Percentiles rank a stretch among this genome's conserved stretches.
Conservation (phyloP, 225 moss, liverwort and hornwort species). For the Polytrichum formosum region DNA sequence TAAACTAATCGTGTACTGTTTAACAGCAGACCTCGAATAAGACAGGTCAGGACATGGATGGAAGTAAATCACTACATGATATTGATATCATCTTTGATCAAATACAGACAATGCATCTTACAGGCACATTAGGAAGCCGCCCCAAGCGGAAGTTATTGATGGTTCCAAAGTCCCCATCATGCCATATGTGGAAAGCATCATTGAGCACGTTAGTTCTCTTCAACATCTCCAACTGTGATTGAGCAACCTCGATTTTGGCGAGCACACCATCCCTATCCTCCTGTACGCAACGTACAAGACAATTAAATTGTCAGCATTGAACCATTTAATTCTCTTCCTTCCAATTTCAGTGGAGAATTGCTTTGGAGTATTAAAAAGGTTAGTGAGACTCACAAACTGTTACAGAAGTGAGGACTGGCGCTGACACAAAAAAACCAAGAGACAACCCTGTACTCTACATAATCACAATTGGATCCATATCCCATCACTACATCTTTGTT, state of each 20-base stretch:
- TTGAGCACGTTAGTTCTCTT: constrained; percentile 98
- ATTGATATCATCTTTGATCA: too few species aligned
- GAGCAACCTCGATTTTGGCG: constrained; percentile 93
- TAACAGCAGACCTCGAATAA: not conserved
- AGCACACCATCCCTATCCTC: constrained; percentile 92
- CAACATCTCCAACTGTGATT: constrained; percentile 87
- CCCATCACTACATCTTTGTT: too few species aligned
- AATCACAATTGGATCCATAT: too few species aligned
- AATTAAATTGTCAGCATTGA: too few species aligned
- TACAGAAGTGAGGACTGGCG: not conserved
- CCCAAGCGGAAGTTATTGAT: constrained; percentile 98
- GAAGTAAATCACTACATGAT: too few species aligned
- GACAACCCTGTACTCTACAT: too few species aligned
- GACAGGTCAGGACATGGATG: not conserved
- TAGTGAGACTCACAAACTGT: too few species aligned
- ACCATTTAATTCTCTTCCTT: too few species aligned
- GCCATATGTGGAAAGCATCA: constrained; percentile 99
- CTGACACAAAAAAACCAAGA: too few species aligned
- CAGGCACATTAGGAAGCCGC: constrained; percentile 85
- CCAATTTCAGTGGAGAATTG: too few species aligned
- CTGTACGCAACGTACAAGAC: constrained; percentile 12
- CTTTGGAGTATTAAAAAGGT: too few species aligned
- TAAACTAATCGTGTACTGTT: too few species aligned
- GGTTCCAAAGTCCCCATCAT: constrained; percentile 99
- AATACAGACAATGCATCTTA: constrained; percentile 21